Evolutionary conservation across 2,329 filamentous ascomycete genomes (phyloP), one percentile per base, ranked within the genome.

Genomic region (Plenodomus biglobosus): DNA sequence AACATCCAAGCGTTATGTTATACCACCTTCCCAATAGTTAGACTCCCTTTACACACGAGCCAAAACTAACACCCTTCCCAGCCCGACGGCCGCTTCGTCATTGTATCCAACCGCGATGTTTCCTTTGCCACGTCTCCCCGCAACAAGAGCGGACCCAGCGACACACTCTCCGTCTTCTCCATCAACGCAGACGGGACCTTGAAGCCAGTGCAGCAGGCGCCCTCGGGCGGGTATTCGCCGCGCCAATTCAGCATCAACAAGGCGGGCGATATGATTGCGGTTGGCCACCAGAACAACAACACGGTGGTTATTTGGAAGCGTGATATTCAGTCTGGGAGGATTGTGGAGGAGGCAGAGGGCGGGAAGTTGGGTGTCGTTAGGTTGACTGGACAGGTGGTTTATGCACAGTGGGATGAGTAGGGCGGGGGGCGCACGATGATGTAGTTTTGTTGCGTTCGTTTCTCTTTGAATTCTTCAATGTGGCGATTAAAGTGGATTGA

Each of bases 201-300:
- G 27, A 70, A 61, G 0, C 76, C 81, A 41, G 63, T 81, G 2
- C 80, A 86, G 59, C 74, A 82, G 21, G 78, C 78, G 15, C 76
- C 85, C 0, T 80, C 84, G 1, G 85, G 85, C 40, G 88, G 87
- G 2, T 69, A 74, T 15, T 78, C 77, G 44, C 87, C 87, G 0
- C 78, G 87, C 18, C 85, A 87, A 19, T 86, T 88, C 65, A 80
- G 79, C 44, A 72, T 88, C 44, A 89, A 86, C 66, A 77, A 76
- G 50, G 79, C 76, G 8, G 87, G 86, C 1, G 78, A 79, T 50
- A 73, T 84, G 47, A 70, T 89, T 1, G 86, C 84, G 1, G 82
- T 88, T 17, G 85, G 80, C 0, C 75, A 86, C 53, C 85, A 90
- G 70, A 71, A 71, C 8, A 82, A 83, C 43, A 75, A 78, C 21